These are phyloP conservation scores for Cladophialophora exuberans DNA, from an alignment of 2,329 filamentous ascomycete genomes.

Conservation along the genomic window DNA sequence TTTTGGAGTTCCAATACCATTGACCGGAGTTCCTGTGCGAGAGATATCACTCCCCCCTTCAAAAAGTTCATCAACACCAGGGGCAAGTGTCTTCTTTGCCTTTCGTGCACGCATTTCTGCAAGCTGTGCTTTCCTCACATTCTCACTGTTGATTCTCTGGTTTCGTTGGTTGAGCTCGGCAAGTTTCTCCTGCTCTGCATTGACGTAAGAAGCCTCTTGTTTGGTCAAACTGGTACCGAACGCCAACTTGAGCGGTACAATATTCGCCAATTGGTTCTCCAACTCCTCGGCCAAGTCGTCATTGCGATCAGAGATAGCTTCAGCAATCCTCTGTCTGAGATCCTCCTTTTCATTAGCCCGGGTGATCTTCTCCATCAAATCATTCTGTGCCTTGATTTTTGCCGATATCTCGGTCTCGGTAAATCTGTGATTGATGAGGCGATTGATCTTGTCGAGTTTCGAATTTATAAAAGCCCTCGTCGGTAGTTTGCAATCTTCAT, in stretches of 20 bases:
- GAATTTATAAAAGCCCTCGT: conserved; percentile 68
- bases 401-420: conserved; percentile 80
- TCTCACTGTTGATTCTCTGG: conserved; percentile 80
- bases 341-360: conserved; percentile 67
- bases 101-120: conserved; percentile 70
- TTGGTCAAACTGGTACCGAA: conserved; percentile 69
- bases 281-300: conserved; percentile 56
- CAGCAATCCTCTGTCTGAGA: conserved; percentile 66
- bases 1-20: conserved; percentile 57
- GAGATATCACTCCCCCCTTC: conserved; percentile 49
- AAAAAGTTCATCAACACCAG: conserved; percentile 50
- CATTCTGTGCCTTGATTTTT: conserved; percentile 73
- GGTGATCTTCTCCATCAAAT: conserved; percentile 67
- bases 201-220: conserved; percentile 51
- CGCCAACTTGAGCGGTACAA: conserved; percentile 66
- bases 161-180: conserved; percentile 84
- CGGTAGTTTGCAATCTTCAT: conserved; percentile 73
- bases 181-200: conserved; percentile 76
- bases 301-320: conserved; percentile 68
- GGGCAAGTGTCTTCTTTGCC: conserved; percentile 45
- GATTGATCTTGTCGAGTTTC: conserved; percentile 82
- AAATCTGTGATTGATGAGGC: conserved; percentile 76
- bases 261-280: conserved; percentile 52
- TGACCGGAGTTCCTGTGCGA: conserved; percentile 53
- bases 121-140: conserved; percentile 86